A percentile compares a stretch with the other conserved stretches of the same genome.
phyloP scores from a whole-genome alignment of 805 yeast species.

The Pichia exigua region DNA sequence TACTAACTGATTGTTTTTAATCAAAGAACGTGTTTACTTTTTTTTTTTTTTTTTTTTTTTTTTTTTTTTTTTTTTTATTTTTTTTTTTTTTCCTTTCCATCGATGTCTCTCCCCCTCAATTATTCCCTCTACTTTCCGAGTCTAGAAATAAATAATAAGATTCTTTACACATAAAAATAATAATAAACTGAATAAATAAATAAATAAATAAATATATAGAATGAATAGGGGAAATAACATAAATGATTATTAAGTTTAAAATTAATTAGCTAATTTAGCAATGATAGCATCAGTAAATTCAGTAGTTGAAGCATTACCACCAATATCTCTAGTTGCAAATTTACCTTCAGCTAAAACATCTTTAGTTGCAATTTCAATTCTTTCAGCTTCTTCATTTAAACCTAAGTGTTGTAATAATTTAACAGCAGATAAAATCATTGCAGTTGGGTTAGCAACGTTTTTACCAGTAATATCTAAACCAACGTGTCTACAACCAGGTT shows the following conservation, averaged over 20 bases:
- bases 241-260: neutral
- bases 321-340: slow-evolving; percentile 80
- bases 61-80: no score
- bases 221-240: neutral
- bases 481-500: slow-evolving; percentile 99
- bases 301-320: slow-evolving; percentile 82
- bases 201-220: neutral
- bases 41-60: no score
- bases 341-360: slow-evolving; percentile 85
- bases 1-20: no score
- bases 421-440: slow-evolving; percentile 86
- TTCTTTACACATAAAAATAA: neutral
- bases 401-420: slow-evolving; percentile 95
- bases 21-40: no score
- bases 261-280: slow-evolving; percentile 43
- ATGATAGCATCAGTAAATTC: slow-evolving; percentile 92
- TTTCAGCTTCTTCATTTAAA: slow-evolving; percentile 74
- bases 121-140: no score
- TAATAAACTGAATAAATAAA: neutral
- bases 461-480: slow-evolving; percentile 94
- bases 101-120: no score
- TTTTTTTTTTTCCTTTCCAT: no score
- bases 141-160: neutral
- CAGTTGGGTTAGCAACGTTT: slow-evolving; percentile 96
- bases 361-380: slow-evolving; percentile 82